Percentiles rank a stretch among this genome's conserved stretches.
Evolutionary conservation across 305 asterid species (phyloP).

Genomic region (Rubia balearica): DNA sequence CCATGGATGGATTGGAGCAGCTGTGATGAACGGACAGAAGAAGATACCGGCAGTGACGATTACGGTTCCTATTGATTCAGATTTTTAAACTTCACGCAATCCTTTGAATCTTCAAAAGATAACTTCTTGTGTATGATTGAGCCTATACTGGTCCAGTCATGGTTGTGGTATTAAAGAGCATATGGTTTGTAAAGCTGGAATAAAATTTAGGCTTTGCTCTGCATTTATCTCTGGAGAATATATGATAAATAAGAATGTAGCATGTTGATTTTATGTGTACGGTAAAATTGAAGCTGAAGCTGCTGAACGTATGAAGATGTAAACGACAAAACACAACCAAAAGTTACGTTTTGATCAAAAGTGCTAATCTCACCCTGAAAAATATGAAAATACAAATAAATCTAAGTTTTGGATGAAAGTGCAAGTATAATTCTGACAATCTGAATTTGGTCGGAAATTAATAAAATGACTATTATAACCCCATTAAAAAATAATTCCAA

Average conservation of each 20-base stretch:
- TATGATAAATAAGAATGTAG: not conserved
- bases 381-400: too few relatives aligned
- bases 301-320: not conserved
- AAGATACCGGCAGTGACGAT: not conserved
- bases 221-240: not conserved
- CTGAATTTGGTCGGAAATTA: too few relatives aligned
- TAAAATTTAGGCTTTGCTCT: not conserved
- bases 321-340: not conserved
- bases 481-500: too few relatives aligned
- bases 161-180: not conserved
- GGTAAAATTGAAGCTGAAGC: not conserved
- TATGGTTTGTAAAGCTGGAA: not conserved
- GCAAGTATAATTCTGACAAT: too few relatives aligned
- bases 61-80: not conserved
- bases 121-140: not conserved
- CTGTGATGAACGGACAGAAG: not conserved
- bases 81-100: not conserved
- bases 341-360: too few relatives aligned
- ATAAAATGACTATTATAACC: too few relatives aligned
- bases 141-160: not conserved
- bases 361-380: too few relatives aligned
- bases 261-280: too few relatives aligned
- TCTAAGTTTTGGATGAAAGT: too few relatives aligned
- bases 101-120: not conserved
- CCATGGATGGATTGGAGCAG: not conserved